These are phyloP conservation scores for Fusarium sp. DNA, from an alignment of 2,329 filamentous ascomycete genomes.

Conservation along the genomic window DNA sequence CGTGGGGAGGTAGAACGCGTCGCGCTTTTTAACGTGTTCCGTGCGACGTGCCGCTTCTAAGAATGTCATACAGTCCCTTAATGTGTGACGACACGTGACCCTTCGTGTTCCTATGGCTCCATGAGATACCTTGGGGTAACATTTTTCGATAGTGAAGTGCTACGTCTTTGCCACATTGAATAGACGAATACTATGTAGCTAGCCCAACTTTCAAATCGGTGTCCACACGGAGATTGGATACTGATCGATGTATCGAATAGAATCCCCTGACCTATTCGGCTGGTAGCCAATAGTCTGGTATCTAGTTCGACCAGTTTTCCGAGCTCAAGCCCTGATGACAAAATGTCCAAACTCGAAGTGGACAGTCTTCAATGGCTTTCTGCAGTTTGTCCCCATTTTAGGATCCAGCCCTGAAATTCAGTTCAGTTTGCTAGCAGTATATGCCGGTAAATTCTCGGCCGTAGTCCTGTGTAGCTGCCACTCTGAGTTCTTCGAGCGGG, in stretches of 20 bases:
- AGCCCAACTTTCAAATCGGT: slow-evolving; percentile 11
- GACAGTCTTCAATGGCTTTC: slow-evolving; percentile 23
- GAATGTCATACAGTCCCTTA: slow-evolving; percentile 7
- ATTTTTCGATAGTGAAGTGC: background rate
- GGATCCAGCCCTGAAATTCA: slow-evolving; percentile 48
- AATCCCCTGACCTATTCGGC: slow-evolving; percentile 28
- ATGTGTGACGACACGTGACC: slow-evolving; percentile 21
- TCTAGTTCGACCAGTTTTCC: background rate
- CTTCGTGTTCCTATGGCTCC: background rate
- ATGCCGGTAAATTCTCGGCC: slow-evolving; percentile 46
- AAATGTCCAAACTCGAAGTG: slow-evolving; percentile 1
- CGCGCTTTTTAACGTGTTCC: slow-evolving; percentile 11
- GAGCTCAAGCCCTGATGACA: slow-evolving; percentile 1
- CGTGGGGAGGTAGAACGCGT: slow-evolving; percentile 10
- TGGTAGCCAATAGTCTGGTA: slow-evolving; percentile 30
- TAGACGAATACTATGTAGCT: background rate
- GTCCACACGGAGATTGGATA: slow-evolving; percentile 8
- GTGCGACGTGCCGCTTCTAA: background rate
- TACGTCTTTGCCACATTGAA: slow-evolving; percentile 22
- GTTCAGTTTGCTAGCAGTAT: background rate
- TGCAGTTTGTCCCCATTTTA: slow-evolving; percentile 40
- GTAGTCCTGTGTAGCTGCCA: background rate
- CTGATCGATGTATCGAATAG: slow-evolving; percentile 10
- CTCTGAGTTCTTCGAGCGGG: slow-evolving; percentile 2
- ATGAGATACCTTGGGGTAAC: background rate